Base-by-base conservation (phyloP, 2,329 filamentous ascomycete genomes). In the Knufia petricola region DNA sequence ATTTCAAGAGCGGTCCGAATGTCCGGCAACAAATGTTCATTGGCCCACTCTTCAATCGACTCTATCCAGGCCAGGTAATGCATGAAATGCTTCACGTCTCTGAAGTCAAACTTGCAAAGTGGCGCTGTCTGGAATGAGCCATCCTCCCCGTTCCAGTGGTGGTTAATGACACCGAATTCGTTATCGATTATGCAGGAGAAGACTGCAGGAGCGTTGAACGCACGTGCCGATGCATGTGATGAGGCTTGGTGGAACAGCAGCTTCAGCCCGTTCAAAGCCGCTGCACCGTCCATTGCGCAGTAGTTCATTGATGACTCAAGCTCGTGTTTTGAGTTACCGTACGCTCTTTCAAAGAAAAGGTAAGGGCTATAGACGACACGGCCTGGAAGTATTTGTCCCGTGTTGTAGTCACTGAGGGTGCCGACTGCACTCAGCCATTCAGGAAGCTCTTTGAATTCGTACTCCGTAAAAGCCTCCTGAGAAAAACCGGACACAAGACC, bases 21-120 rank as follows among this genome's bases (percentile, higher is more conserved):
- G 41, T 50, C 45, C 1, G 55, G 55, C 4, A 57, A 43, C n/a
- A 57, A 46, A 26, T 45, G 52, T 10, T 42, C 47, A 4, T 43
- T 48, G 20, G 49, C 56, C 55, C 55, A 57, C n/a, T 52, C 38
- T 44, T 58, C 54, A 26, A 57, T 55, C n/a, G 56, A 55, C 36
- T 57, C 51, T 15, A 58, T 53, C 51, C 54, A 58, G 9, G 38
- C 52, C 28, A 55, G 51, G 39, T 55, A 58, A 48, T 52, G 48
- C 13, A 41, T 48, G 49, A 55, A 57, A 8, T 48, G 38, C 24
- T 50, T 34, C 1, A 45, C 15, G 32, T 55, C 51, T 7, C 56
- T 36, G 23, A 58, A 52, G 34, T 55, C 52, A 44, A 58, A 58
- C 31, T 50, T 49, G 38, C 55, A 54, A 30, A 58, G 51, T 15